These are phyloP conservation scores for Isoetes taiwanensis DNA, from an alignment of 75 land plant genomes.

Conservation along the genomic window DNA sequence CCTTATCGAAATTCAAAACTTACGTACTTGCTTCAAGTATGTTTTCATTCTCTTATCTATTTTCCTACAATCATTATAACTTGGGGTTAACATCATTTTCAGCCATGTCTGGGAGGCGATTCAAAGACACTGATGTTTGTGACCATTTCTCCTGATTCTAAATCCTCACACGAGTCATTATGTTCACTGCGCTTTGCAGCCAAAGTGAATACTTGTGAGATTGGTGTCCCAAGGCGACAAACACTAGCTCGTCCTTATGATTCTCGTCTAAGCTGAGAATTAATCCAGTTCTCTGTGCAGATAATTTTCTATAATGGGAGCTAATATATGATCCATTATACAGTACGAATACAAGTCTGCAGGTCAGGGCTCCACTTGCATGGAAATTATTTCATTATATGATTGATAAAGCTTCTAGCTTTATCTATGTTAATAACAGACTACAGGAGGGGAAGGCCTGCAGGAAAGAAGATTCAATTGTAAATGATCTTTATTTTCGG, in stretches of 20 bases:
- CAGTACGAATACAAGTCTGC: too few relatives aligned
- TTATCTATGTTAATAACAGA: too few relatives aligned
- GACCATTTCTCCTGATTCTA: slow-evolving; percentile 70
- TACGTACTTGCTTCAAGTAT: slow-evolving; percentile 88
- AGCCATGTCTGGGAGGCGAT: slow-evolving; percentile 95
- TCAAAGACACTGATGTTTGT: slow-evolving; percentile 95
- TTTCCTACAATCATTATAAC: background rate
- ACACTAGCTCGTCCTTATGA: slow-evolving; percentile 12
- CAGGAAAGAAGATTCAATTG: too few relatives aligned
- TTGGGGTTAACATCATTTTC: too few relatives aligned
- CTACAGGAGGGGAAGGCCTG: too few relatives aligned
- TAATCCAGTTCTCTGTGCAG: too few relatives aligned
- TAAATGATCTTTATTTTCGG: too few relatives aligned
- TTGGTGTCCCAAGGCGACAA: slow-evolving; percentile 68
- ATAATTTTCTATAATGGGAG: too few relatives aligned
- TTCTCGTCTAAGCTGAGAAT: background rate
- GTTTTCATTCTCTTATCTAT: slow-evolving; percentile 4
- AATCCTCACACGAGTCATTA: slow-evolving; percentile 64
- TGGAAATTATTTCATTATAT: too few relatives aligned
- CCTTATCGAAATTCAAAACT: slow-evolving; percentile 90
- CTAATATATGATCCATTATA: too few relatives aligned
- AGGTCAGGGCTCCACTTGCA: too few relatives aligned
- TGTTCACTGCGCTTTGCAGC: slow-evolving; percentile 79
- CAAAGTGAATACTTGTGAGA: slow-evolving; percentile 83
- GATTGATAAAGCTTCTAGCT: too few relatives aligned